Evolutionary conservation across 352 stramenopile species (phyloP), one percentile per base, ranked within the genome.

Genomic region (Phytophthora constricta): DNA sequence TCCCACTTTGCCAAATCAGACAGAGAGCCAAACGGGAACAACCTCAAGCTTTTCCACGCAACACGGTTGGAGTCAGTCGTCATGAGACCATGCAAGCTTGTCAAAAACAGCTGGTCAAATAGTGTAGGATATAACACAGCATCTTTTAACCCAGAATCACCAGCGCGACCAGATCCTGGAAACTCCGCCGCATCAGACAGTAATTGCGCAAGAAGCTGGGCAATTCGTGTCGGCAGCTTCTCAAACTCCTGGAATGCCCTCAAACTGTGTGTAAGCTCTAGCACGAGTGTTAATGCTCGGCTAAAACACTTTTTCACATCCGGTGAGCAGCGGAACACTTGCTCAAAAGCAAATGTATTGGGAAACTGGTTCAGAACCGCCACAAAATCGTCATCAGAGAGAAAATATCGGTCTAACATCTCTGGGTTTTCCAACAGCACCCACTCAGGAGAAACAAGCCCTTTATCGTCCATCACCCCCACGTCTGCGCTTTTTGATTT

Each of bases 71-170:
- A 92, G 55, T 95, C 87, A 17, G 74, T 45, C 4, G 86, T 74
- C 58, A 95, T 69, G 9, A 95, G 42, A 10, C 85, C 88, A 56
- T 92, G 84, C 10, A 96, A 65, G 33, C 84, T 87, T 7, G 87
- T 94, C 33, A 95, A 67, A 53, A 96, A 94, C 8, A 96, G 74
- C 61, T 96, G 88, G 46, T 96, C 88, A 58, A 95, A 94, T 14
- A 93, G 58, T 17, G 87, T 92, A 27, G 87, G 87, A 52, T 95
- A 95, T 23, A 82, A 89, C 0, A 84, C 62, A 1, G 59, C 65
- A 39, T 74, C 78, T 20, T 79, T 68, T 26, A 46, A 33, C 26
- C 37, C 28, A 37, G 34, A 22, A 27, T 53, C 45, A 13, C 49
- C 61, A 17, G 41, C n/a, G 25, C 45, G 31, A 22, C 65, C 69